Percentiles rank a stretch among this genome's conserved stretches.
Evolutionary conservation across 1,284 basidiomycete species (phyloP).

Genomic region (Cryptococcus sp.): DNA sequence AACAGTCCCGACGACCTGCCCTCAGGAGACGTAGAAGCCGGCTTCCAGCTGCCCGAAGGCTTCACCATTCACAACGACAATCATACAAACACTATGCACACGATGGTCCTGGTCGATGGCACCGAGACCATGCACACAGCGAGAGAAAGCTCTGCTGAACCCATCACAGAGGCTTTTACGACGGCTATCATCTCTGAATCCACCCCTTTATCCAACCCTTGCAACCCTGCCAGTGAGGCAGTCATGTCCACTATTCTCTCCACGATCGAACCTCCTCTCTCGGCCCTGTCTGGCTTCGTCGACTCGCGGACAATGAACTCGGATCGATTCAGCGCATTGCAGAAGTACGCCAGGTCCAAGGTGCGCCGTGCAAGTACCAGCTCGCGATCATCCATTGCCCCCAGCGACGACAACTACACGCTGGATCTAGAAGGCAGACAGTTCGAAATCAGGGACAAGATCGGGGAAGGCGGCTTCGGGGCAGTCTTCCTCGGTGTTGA

Average conservation of each 20-base stretch:
- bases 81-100: conserved; percentile 23
- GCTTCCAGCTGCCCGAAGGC: conserved; percentile 50
- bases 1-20: conserved; percentile 18
- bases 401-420: conserved; percentile 31
- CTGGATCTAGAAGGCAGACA: conserved; percentile 61
- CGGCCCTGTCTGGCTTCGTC: conserved; percentile 62
- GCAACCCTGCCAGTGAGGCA: conserved; percentile 76
- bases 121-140: conserved; percentile 18
- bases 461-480: conserved; percentile 97
- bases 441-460: conserved; percentile 76
- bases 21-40: conserved; percentile 12
- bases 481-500: conserved; percentile 80
- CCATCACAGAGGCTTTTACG: conserved; percentile 22
- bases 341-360: conserved; percentile 54
- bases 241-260: conserved; percentile 66
- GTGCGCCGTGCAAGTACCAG: conserved; percentile 46
- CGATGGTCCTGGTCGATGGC: conserved; percentile 34
- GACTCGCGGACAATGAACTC: conserved; percentile 64
- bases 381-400: conserved; percentile 33
- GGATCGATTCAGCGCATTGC: conserved; percentile 65
- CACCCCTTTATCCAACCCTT: conserved; percentile 66
- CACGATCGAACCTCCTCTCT: conserved; percentile 62
- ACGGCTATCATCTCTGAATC: conserved; percentile 19
- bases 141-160: conserved; percentile 13
- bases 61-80: conserved; percentile 46